Evolutionary conservation across 2,329 filamentous ascomycete species (phyloP).

Genomic region (Neofusicoccum laricinum): DNA sequence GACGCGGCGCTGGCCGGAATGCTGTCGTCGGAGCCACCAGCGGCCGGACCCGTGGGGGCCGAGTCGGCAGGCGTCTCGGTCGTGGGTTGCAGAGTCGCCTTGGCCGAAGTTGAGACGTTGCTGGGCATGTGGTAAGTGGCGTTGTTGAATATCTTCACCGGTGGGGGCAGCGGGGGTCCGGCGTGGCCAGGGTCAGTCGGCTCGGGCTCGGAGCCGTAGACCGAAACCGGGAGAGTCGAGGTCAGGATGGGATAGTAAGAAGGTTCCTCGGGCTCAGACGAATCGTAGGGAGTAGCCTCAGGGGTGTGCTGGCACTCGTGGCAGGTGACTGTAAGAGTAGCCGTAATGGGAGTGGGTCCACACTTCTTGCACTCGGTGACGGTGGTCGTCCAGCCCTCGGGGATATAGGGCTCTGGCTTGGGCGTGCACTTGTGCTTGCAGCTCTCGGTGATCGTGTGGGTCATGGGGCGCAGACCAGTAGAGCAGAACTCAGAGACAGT

Average conservation of each 20-base stretch:
- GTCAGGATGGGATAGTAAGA: background rate
- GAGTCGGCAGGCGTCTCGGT: background rate
- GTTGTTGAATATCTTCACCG: background rate
- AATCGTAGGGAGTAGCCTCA: background rate
- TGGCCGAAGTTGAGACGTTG: background rate
- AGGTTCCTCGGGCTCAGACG: background rate
- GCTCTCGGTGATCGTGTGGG: background rate
- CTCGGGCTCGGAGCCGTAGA: background rate
- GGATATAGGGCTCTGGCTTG: background rate
- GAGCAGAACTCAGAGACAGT: slow-evolving; percentile 6
- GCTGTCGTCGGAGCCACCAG: background rate
- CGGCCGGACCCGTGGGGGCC: background rate
- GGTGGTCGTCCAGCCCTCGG: background rate
- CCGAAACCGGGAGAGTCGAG: background rate
- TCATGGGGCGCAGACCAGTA: background rate
- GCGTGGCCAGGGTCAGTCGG: background rate
- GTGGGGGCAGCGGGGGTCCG: background rate
- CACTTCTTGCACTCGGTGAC: background rate
- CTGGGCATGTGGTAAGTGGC: background rate
- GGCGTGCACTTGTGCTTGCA: background rate
- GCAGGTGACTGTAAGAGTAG: background rate
- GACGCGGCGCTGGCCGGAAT: background rate
- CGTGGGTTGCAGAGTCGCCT: background rate
- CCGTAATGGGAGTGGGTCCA: background rate
- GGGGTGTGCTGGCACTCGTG: background rate